Evolutionary conservation across 2,329 filamentous ascomycete species (phyloP), one percentile per base, ranked within the genome.

Genomic region (Rasamsonia emersonii): DNA sequence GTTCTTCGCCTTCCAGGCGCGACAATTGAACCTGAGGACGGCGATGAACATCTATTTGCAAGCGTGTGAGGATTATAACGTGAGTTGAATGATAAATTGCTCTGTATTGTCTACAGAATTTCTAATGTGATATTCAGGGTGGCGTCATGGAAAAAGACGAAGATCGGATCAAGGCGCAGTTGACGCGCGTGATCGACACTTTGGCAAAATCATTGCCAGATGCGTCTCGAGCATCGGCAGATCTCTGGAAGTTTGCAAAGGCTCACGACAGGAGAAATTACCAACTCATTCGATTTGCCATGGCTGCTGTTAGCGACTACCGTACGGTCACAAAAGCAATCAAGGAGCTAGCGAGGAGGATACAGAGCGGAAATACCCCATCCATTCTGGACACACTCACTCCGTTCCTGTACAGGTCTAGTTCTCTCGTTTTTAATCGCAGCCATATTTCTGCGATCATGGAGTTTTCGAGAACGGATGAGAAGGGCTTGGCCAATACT

Each of bases 381-480:
- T 74, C 40, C 17, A 68, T 91, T 28, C 63, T 93, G 3, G 85
- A 93, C 20, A 93, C 86, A 0, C 56, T 98, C 16, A 74, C 80
- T 4, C 82, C 86, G 4, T 68, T 98, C 10, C 65, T 96, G 4
- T 94, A 93, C 53, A 78, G 86, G 25, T 80, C 80, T 33, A 82
- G 85, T 19, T 79, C 85, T 36, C 71, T 98, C 41, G 74, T 94
- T 43, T 95, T 93, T 64, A 98, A 95, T 62, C 79, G 84, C 50
- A 96, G 89, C 53, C 88, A 98, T 53, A 78, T 98, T 11, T 78
- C 88, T 3, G 79, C 85, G 0, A 89, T 96, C 41, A 84, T 96
- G 66, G 80, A 86, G 36, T 83, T 81, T 49, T 86, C 88, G 8
- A 80, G 86, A 48, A 88, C 77, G 7, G 82, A 95, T 50, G 81